phyloP scores from a whole-genome alignment of 495 filamentous ascomycete species.

The Ramalina intermedia region DNA sequence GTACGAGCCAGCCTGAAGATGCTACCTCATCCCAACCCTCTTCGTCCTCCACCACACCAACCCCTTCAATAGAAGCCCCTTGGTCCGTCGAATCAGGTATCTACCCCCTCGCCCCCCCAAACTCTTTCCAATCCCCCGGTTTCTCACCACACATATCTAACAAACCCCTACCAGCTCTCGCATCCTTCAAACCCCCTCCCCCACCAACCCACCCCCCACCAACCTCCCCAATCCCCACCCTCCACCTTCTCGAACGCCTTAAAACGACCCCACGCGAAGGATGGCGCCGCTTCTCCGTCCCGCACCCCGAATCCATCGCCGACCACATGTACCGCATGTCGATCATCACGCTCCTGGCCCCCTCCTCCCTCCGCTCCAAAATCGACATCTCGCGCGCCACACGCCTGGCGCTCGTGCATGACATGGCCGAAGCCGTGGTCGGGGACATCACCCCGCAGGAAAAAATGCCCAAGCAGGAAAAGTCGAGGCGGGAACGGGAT shows the following conservation, averaged over 20 bases:
- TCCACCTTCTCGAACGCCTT: conserved; percentile 80
- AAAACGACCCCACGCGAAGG: conserved; percentile 95
- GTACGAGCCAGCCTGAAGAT: too few species aligned
- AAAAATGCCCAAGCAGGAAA: conserved; percentile 49
- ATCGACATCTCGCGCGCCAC: conserved; percentile 74
- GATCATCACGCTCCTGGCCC: conserved; percentile 88
- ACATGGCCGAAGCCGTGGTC: conserved; percentile 91
- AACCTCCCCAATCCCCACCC: conserved; percentile 70
- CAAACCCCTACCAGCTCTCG: conserved; percentile 13
- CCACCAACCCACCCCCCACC: conserved; percentile 33
- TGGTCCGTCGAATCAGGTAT: conserved; percentile 23
- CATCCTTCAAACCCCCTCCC: background rate
- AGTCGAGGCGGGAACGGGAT: conserved; percentile 66
- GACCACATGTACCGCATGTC: conserved; percentile 99
- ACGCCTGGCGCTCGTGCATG: conserved; percentile 87
- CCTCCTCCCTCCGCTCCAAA: conserved; percentile 48
- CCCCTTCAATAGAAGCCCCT: conserved; percentile 2
- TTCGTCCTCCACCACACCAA: too few species aligned
- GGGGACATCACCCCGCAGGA: conserved; percentile 94
- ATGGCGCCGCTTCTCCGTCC: conserved; percentile 78
- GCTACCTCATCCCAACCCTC: too few species aligned
- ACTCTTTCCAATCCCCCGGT: conserved; percentile 4
- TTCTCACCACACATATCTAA: conserved; percentile 19
- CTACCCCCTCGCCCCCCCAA: background rate
- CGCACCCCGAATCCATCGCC: conserved; percentile 65